Base-by-base conservation (phyloP, 2,329 filamentous ascomycete genomes). In the Gnomoniopsis sp. region DNA sequence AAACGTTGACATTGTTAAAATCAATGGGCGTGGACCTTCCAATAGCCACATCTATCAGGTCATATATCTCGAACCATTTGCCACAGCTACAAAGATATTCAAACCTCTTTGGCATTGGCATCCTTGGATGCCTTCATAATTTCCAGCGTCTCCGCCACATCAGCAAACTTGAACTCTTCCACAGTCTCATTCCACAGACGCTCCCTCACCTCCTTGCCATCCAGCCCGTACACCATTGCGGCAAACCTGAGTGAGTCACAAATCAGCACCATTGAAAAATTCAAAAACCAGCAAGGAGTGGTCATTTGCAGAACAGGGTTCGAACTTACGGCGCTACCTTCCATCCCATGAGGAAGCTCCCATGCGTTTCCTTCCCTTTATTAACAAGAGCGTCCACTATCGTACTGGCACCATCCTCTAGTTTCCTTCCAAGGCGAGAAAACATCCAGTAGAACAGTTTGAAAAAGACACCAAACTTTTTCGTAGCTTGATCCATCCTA, bases 321-420 rank as follows among this genome's bases (percentile, higher is more conserved):
- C n/a, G 2, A 36, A 52, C 49, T 41, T 26, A 52, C 49, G 49
- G 49, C 7, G 49, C 49, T 12, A 52, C 41, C 15, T 11, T n/a
- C 49, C 56, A 58, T 19, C 43, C 43, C 49, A 53, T 58, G 22
- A 58, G 19, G 21, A 49, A 58, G n/a, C 49, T 54, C 12, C 56
- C 56, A 21, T 58, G 56, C 1, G 49, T 23, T 23, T 58, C 56
- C 30, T 48, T 48, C 2, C 56, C 56, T 30, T 58, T 50, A 3
- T 43, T 36, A 12, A 58, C 33, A 19, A 58, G 41, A 10, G 56
- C 51, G 26, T 58, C 50, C 19, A 58, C 49, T n/a, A 51, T 17
- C 4, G 55, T 57, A 12, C 47, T 33, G 3, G 55, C 38, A 2
- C 55, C 55, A 11, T 26, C 30, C 48, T 57, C 34, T 23, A 57